Evolutionary conservation across 805 yeast species (phyloP), one percentile per base, ranked within the genome.

Genomic region (Metschnikowia continentalis): DNA sequence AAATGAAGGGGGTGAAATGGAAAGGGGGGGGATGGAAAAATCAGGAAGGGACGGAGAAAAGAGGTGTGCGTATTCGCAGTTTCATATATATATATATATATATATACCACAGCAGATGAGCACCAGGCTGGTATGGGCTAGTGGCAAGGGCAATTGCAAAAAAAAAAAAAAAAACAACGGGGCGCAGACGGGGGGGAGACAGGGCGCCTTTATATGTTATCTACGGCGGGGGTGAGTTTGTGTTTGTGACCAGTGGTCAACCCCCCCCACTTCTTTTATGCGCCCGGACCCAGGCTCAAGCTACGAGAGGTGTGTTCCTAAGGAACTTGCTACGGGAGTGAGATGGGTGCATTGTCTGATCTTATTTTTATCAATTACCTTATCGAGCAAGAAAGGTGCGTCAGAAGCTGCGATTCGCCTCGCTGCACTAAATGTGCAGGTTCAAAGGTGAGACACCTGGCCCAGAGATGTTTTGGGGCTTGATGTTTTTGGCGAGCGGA

Each of bases 351-450:
- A 40, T 26, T 15, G 43, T 15, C 35, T 11, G 33, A 30, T 40
- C 22, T 40, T 40, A 26, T 40, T 40, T 26, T 26, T 30, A 26
- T 26, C 22, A 1, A 17, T 26, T 40, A 15, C 43, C 43, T 26
- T 40, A 26, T 40, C 43, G 43, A 40, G 43, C 43, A 40, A 40
- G 15, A 26, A 30, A 26, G 35, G 43, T 40, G 43, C 43, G 43
- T 40, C 43, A 26, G n/a, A 42, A 23, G 45, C 45, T 30, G 45
- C 36, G 45, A 42, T n/a, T 19, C 35, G 36, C 35, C 36, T 30
- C 19, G 45, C 35, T 13, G 36, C 45, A 10, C 26, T 6, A 6
- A 3, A 15, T 19, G 35, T 42, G 45, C 45, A 42, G 36, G 45
- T 5, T 3, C 13, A 10, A 6, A 3, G 23, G 23, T n/a, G 45